phyloP scores from a whole-genome alignment of 495 filamentous ascomycete genomes.

The Hyaloscypha hepaticicola region DNA sequence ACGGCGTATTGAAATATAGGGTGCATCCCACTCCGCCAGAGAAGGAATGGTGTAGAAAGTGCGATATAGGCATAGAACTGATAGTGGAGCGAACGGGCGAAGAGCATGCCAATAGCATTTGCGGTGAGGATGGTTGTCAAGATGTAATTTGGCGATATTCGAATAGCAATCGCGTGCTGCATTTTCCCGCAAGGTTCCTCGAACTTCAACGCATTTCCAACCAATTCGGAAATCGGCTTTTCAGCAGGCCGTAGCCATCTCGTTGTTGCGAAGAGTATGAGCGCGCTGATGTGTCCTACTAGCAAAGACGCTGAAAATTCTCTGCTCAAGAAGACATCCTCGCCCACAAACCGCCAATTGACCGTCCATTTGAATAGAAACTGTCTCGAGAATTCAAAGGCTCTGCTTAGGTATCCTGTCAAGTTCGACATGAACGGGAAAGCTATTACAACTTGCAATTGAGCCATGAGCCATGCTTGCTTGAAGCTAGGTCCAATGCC shows the following conservation, averaged over 20 bases:
- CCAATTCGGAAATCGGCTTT: conserved; percentile 44
- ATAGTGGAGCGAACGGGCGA: conserved; percentile 89
- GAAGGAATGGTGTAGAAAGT: conserved; percentile 87
- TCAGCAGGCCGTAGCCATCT: conserved; percentile 49
- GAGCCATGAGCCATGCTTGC: conserved; percentile 66
- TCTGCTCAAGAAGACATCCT: conserved; percentile 76
- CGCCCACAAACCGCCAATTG: conserved; percentile 92
- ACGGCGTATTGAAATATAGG: conserved; percentile 67
- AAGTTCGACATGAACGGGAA: conserved; percentile 74
- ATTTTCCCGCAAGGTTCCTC: conserved; percentile 54
- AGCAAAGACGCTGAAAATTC: conserved; percentile 69
- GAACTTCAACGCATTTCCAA: conserved; percentile 51
- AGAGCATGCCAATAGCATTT: conserved; percentile 82
- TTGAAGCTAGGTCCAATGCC: conserved; percentile 61
- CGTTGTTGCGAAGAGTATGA: conserved; percentile 57
- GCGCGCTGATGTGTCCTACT: conserved; percentile 61
- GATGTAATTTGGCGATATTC: conserved; percentile 71
- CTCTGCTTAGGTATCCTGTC: conserved; percentile 69
- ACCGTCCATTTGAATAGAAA: conserved; percentile 99
- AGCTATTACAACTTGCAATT: conserved; percentile 74
- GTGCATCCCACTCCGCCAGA: conserved; percentile 78
- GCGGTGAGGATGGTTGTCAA: conserved; percentile 77
- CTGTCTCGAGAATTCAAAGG: conserved; percentile 84
- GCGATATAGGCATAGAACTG: conserved; percentile 95
- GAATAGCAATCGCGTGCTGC: conserved; percentile 51